Conservation (phyloP, 164 flowering plant genomes). For the Paratinospora sagittata region DNA sequence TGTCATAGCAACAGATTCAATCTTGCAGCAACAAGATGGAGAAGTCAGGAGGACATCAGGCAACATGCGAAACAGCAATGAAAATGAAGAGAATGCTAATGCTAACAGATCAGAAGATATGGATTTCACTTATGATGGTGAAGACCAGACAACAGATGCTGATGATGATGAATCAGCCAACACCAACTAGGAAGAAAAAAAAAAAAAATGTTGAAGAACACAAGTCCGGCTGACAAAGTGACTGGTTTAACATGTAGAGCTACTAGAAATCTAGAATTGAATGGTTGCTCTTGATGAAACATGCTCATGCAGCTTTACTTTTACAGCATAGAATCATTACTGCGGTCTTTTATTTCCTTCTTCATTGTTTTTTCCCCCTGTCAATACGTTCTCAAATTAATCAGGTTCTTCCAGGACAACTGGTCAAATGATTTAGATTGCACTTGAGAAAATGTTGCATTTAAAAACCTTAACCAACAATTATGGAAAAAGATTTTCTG, state of each 20-base stretch:
- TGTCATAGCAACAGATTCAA: no score
- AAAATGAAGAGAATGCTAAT: not conserved
- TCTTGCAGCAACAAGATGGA: constrained; percentile 4
- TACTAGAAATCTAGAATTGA: not conserved
- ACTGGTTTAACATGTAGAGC: not conserved
- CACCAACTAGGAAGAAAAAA: constrained; percentile 10
- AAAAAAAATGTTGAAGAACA: constrained; percentile 12
- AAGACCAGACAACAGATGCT: constrained; percentile 2
- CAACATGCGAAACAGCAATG: not conserved
- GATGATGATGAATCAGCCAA: constrained; percentile 1
- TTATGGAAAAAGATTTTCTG: no score
- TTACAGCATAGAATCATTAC: not conserved
- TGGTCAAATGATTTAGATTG: no score
- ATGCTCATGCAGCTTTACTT: not conserved
- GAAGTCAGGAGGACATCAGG: constrained; percentile 4
- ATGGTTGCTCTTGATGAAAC: not conserved
- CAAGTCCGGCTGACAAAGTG: constrained; percentile 16
- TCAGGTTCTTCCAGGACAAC: no score
- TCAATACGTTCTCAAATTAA: not conserved
- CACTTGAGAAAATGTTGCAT: no score
- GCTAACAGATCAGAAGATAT: constrained; percentile 7
- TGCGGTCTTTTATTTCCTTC: not conserved
- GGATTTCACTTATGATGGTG: constrained; percentile 1
- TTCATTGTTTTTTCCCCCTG: not conserved
- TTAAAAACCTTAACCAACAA: no score